These are phyloP conservation scores for Aureobasidium subglaciale DNA, from an alignment of 2,329 filamentous ascomycete species.

Conservation along the genomic window DNA sequence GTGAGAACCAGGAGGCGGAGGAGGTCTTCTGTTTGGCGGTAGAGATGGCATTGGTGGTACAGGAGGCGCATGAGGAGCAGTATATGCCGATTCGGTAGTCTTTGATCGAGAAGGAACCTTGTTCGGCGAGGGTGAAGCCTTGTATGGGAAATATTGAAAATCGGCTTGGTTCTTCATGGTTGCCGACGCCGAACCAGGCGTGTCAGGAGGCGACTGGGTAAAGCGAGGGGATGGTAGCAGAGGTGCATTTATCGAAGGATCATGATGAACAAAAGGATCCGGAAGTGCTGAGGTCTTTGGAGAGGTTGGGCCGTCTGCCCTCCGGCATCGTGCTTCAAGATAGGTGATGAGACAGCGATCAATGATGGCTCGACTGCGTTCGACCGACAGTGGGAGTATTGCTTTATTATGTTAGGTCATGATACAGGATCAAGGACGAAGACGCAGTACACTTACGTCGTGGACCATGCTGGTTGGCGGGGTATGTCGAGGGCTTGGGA, in stretches of 20 bases:
- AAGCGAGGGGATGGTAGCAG: not conserved
- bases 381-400: constrained; percentile 47
- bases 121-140: constrained; percentile 3
- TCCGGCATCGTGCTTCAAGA: constrained; percentile 29
- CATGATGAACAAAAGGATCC: constrained; percentile 8
- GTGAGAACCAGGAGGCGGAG: constrained; percentile 25
- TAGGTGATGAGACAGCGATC: constrained; percentile 48
- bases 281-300: not conserved
- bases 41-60: constrained; percentile 22
- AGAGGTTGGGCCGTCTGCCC: not conserved
- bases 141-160: constrained; percentile 15
- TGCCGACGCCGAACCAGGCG: constrained; percentile 13
- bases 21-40: constrained; percentile 26
- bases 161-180: constrained; percentile 14
- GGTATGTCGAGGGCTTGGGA: not conserved
- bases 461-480: not conserved
- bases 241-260: not conserved
- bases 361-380: constrained; percentile 53
- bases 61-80: constrained; percentile 7
- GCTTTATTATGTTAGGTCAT: constrained; percentile 5
- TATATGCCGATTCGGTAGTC: not conserved
- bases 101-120: not conserved
- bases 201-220: not conserved
- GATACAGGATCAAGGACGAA: too few relatives aligned
- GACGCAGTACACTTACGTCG: not conserved